Base-by-base conservation (phyloP, 2,329 filamentous ascomycete genomes). In the Rachicladosporium sp. region DNA sequence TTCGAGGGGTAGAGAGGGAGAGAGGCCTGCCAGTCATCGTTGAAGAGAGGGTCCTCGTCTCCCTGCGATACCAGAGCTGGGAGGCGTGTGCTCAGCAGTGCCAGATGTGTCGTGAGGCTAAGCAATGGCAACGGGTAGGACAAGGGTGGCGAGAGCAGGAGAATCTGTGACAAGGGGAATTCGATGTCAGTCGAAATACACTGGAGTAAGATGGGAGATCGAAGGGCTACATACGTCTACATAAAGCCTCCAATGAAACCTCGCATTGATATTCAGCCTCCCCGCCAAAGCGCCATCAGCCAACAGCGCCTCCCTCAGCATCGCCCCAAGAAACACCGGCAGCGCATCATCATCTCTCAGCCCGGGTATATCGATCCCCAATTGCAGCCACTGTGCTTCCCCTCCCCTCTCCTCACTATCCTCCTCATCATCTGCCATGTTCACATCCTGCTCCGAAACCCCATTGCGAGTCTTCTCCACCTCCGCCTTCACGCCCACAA, bases 211-310 rank as follows among this genome's bases (percentile, higher is more conserved):
- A 19, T 19, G 15, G 15, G 15, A 19, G 15, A 3, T 19, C 15
- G 15, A 19, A 35, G 11, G 4, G 9, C 23, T 15, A 70, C 83
- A 56, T 61, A 95, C 88, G 64, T 98, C 91, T 46, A 98, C 74
- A 63, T 89, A 96, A 42, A 98, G 62, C 64, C 88, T 85, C 91
- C 91, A 98, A 69, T 96, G 89, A 70, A 89, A 98, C 33, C 88
- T 74, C 43, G 71, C 67, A 65, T 95, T 96, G 59, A 98, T 95
- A 62, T 79, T 82, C 55, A 98, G 62, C 54, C 80, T 76, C 59
- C 76, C 77, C 47, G 70, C 72, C 45, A 80, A 55, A 53, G 72
- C 71, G 12, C 78, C 80, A 61, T 78, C 81, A 27, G 77, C 79
- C 43, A 91, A 70, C 63, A 98, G 60, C 41, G 85, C 84, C 70